phyloP scores from a whole-genome alignment of 371 early-diverging fungal species.

The Massospora cicadina region DNA sequence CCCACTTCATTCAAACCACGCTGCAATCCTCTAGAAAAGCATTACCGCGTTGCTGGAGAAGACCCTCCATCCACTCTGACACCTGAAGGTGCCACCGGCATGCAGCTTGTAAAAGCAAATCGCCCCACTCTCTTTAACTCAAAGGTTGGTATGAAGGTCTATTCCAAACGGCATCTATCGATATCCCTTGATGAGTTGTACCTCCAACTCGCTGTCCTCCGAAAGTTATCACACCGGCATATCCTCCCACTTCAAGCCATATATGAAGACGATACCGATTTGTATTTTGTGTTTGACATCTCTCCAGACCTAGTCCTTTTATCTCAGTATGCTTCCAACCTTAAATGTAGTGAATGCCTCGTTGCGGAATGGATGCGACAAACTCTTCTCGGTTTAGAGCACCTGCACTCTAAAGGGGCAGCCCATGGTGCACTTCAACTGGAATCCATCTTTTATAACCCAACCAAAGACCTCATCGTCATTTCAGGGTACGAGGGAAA shows the following conservation, averaged over 20 bases:
- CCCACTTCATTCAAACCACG: background rate
- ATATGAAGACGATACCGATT: constrained; percentile 1
- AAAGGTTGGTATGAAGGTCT: no score
- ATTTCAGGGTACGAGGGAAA: constrained; percentile 1
- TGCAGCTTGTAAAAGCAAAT: no score
- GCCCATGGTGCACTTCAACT: constrained; percentile 1
- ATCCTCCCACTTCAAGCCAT: background rate
- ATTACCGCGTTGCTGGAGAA: no score
- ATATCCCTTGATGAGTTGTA: no score
- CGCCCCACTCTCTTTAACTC: no score
- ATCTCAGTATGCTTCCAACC: background rate
- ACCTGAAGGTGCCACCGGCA: no score
- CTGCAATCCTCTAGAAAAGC: background rate
- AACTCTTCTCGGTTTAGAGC: background rate
- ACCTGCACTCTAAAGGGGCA: constrained; percentile 3
- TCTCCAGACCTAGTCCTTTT: background rate
- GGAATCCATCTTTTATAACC: background rate
- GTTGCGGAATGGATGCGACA: constrained; percentile 2
- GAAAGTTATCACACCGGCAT: background rate
- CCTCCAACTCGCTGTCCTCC: constrained; percentile 5
- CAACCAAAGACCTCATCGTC: background rate
- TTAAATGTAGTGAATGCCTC: background rate
- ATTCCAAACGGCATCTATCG: no score
- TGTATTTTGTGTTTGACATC: constrained; percentile 1
- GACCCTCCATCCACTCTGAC: no score